Conservation (phyloP, 2,329 filamentous ascomycete genomes). For the Phoma sp. region DNA sequence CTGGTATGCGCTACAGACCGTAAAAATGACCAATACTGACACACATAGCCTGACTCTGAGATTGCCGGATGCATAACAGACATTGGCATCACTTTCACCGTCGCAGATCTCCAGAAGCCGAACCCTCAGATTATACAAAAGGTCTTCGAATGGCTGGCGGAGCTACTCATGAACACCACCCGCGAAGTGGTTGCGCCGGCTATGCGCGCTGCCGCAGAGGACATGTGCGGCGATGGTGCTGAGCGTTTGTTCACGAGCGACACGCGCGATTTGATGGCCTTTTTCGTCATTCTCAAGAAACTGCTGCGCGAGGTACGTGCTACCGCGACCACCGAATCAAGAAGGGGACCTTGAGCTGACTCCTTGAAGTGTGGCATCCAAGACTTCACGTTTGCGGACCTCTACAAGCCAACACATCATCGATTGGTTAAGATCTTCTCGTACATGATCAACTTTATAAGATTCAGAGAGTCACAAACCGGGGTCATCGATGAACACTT, state of each 20-base stretch:
- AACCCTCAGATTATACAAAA: slow-evolving; percentile 94
- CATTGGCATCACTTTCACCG: slow-evolving; percentile 87
- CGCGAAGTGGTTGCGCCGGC: slow-evolving; percentile 92
- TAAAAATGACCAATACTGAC: slow-evolving; percentile 21
- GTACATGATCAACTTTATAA: slow-evolving; percentile 98
- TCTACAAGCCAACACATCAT: slow-evolving; percentile 88
- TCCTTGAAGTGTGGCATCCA: slow-evolving; percentile 76
- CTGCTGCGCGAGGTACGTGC: slow-evolving; percentile 70
- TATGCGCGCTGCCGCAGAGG: slow-evolving; percentile 89
- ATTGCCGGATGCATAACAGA: slow-evolving; percentile 98
- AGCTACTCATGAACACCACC: slow-evolving; percentile 90
- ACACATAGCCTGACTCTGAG: slow-evolving; percentile 68
- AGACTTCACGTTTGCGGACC: slow-evolving; percentile 91
- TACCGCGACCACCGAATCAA: not conserved
- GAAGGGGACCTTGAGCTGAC: slow-evolving; percentile 14
- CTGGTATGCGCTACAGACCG: slow-evolving; percentile 45
- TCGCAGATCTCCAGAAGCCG: slow-evolving; percentile 89
- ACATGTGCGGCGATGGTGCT: slow-evolving; percentile 81
- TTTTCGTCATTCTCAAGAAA: slow-evolving; percentile 82
- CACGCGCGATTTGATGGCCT: slow-evolving; percentile 92
- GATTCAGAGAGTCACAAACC: slow-evolving; percentile 93
- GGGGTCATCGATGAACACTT: slow-evolving; percentile 90
- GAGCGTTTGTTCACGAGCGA: slow-evolving; percentile 82
- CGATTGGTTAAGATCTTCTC: slow-evolving; percentile 94
- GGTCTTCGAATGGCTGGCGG: slow-evolving; percentile 97